Evolutionary conservation across 2,329 filamentous ascomycete genomes (phyloP).

Genomic region (Elsinoe fawcettii): DNA sequence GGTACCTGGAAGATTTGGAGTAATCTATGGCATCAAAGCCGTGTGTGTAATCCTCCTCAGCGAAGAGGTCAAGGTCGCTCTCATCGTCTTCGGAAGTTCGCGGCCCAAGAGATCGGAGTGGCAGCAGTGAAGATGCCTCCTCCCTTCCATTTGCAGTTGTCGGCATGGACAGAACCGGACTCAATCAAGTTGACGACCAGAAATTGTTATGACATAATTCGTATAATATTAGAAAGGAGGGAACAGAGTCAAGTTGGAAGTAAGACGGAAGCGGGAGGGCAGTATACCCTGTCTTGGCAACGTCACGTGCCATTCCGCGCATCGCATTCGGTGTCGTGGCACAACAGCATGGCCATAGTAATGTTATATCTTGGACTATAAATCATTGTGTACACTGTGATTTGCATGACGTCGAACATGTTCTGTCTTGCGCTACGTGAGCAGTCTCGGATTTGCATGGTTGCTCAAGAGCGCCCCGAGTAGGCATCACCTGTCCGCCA

Average conservation of each 20-base stretch:
- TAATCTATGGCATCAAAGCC: slow-evolving; percentile 15
- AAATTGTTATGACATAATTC: background rate
- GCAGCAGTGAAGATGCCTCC: slow-evolving; percentile 14
- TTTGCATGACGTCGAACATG: no score
- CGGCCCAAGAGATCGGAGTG: slow-evolving; percentile 2
- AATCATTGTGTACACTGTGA: no score
- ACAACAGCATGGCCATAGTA: background rate
- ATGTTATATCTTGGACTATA: no score
- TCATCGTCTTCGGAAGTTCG: slow-evolving; percentile 7
- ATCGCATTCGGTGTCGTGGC: background rate
- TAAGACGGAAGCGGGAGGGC: background rate
- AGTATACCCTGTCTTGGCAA: background rate
- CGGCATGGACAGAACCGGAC: background rate
- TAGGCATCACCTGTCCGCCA: no score
- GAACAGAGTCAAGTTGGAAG: background rate
- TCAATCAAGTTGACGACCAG: background rate
- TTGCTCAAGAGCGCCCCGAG: no score
- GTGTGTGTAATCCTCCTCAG: slow-evolving; percentile 7
- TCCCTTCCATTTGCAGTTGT: background rate
- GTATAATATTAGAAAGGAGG: background rate
- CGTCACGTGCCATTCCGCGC: background rate
- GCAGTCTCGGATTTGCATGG: no score
- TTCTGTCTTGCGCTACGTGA: no score
- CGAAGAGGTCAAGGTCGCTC: slow-evolving; percentile 9
- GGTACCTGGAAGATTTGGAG: background rate